Percentiles rank a stretch among this genome's conserved stretches.
Evolutionary conservation across 108 stramenopile species (phyloP).

Genomic region (Nitzschia inconspicua): DNA sequence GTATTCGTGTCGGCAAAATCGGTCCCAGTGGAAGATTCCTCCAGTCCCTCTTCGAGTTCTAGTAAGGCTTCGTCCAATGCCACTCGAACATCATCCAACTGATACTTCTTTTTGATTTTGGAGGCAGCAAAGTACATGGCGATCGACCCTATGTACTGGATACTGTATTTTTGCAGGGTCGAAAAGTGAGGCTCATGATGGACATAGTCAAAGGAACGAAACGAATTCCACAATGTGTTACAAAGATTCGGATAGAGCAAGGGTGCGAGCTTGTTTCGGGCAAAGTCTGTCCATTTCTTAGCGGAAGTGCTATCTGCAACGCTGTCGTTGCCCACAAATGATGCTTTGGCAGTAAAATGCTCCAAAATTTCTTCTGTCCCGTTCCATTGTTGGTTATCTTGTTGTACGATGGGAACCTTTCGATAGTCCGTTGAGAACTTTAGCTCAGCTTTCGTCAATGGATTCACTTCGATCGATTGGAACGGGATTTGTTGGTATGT

Average conservation of each 20-base stretch:
- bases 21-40: neutral
- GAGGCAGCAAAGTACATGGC: slow-evolving; percentile 92
- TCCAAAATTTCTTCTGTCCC: slow-evolving; percentile 28
- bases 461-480: slow-evolving; percentile 84
- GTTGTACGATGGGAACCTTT: slow-evolving; percentile 85
- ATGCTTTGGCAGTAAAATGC: too few species aligned
- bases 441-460: slow-evolving; percentile 86
- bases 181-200: slow-evolving; percentile 53
- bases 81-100: slow-evolving; percentile 69
- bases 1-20: neutral
- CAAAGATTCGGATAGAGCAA: slow-evolving; percentile 91
- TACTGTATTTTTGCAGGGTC: slow-evolving; percentile 49
- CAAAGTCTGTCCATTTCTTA: slow-evolving; percentile 70
- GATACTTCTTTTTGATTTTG: slow-evolving; percentile 74
- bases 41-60: slow-evolving; percentile 41
- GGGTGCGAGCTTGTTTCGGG: slow-evolving; percentile 77
- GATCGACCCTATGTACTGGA: slow-evolving; percentile 66
- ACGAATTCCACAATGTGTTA: slow-evolving; percentile 65
- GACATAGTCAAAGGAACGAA: slow-evolving; percentile 84
- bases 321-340: too few species aligned
- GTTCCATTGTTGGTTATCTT: slow-evolving; percentile 33
- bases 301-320: slow-evolving; percentile 20
- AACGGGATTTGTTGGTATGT: slow-evolving; percentile 57
- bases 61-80: slow-evolving; percentile 65
- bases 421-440: slow-evolving; percentile 66